phyloP scores from a whole-genome alignment of 371 early-diverging fungal genomes.

The Sporodiniella umbellata region DNA sequence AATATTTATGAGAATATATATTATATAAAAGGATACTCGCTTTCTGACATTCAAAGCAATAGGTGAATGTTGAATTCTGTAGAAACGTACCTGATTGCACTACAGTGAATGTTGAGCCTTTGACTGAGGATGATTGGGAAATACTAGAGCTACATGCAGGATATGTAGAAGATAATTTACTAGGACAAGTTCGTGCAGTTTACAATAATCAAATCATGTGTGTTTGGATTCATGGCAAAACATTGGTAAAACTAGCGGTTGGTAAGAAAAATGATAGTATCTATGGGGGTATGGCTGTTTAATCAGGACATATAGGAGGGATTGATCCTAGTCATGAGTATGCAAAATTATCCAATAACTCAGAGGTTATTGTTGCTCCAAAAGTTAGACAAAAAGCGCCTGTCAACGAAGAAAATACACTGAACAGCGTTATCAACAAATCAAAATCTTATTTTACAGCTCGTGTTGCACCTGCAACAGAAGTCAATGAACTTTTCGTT shows the following conservation, averaged over 20 bases:
- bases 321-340: constrained; percentile 54
- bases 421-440: constrained; percentile 2
- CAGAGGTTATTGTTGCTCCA: constrained; percentile 83
- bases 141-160: constrained; percentile 81
- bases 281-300: neutral
- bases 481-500: constrained; percentile 2
- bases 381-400: constrained; percentile 42
- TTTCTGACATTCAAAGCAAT: neutral
- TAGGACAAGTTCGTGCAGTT: constrained; percentile 74
- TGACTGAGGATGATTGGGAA: constrained; percentile 86
- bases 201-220: constrained; percentile 63
- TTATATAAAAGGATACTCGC: neutral
- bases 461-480: neutral
- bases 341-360: constrained; percentile 60
- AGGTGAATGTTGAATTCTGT: constrained; percentile 67
- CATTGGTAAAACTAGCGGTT: constrained; percentile 53
- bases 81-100: constrained; percentile 55
- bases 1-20: neutral
- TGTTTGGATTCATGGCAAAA: constrained; percentile 73
- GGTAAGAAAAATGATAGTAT: constrained; percentile 30
- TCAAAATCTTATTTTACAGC: constrained; percentile 3
- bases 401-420: neutral
- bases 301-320: constrained; percentile 38
- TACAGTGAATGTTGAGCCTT: constrained; percentile 76
- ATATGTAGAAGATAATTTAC: constrained; percentile 75